phyloP scores from a whole-genome alignment of 1,284 basidiomycete species.

The Ustilago esculenta region DNA sequence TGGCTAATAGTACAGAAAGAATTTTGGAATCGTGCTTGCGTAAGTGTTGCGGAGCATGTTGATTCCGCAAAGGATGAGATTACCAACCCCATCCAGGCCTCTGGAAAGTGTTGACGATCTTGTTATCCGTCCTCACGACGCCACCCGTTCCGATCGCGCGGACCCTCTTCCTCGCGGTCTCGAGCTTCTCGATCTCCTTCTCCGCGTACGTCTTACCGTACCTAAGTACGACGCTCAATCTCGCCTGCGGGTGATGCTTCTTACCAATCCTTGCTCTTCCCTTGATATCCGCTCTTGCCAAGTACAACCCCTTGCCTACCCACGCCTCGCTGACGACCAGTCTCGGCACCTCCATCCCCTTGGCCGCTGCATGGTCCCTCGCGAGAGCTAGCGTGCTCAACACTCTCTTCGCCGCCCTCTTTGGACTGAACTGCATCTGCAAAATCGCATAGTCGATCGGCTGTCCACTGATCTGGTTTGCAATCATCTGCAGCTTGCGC shows the following conservation, averaged over 20 bases:
- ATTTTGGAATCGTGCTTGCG: too few relatives aligned
- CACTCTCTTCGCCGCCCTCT: conserved; percentile 83
- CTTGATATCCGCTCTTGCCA: conserved; percentile 81
- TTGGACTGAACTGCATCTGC: conserved; percentile 94
- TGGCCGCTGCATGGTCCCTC: conserved; percentile 85
- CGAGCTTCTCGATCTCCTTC: conserved; percentile 74
- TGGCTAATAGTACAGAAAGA: too few relatives aligned
- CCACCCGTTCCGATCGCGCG: conserved; percentile 76
- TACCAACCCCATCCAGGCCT: conserved; percentile 64
- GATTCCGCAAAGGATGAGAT: not conserved
- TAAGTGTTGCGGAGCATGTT: too few relatives aligned
- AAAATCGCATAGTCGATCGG: conserved; percentile 84
- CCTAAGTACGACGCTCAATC: conserved; percentile 80
- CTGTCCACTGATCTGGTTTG: conserved; percentile 77
- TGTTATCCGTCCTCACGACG: conserved; percentile 48
- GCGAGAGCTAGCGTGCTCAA: conserved; percentile 88
- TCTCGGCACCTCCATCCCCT: conserved; percentile 78
- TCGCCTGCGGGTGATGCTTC: conserved; percentile 79
- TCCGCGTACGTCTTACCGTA: conserved; percentile 84
- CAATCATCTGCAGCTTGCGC: conserved; percentile 88
- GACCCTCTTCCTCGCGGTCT: conserved; percentile 78
- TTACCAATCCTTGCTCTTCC: conserved; percentile 85
- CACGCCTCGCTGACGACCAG: conserved; percentile 89
- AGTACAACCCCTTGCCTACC: conserved; percentile 84
- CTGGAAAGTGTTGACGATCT: conserved; percentile 60